Evolutionary conservation across 768 basidiomycete species (phyloP).

Genomic region (Psilocybe azurescens): DNA sequence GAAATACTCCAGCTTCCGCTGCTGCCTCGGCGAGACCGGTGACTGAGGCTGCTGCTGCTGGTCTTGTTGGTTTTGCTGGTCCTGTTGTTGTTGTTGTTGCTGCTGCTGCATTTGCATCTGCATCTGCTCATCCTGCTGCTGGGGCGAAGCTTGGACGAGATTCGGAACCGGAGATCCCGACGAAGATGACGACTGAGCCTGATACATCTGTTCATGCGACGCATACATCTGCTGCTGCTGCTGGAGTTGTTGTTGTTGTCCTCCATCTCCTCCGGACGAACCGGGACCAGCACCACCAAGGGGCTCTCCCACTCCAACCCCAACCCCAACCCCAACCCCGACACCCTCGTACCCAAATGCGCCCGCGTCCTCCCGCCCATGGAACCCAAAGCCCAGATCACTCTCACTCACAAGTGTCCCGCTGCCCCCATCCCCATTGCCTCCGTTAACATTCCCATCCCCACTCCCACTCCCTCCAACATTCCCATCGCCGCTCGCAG

Average conservation of each 20-base stretch:
- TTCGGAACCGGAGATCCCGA: background rate
- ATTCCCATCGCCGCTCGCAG: background rate
- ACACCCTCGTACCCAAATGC: slow-evolving; percentile 9
- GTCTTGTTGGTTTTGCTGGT: slow-evolving; percentile 21
- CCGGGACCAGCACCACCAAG: background rate
- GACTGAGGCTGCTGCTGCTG: slow-evolving; percentile 17
- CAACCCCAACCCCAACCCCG: slow-evolving; percentile 3
- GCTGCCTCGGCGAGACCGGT: slow-evolving; percentile 12
- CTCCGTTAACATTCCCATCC: background rate
- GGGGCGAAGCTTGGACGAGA: background rate
- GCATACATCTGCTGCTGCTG: slow-evolving; percentile 8
- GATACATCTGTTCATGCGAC: slow-evolving; percentile 13
- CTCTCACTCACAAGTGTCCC: slow-evolving; percentile 21
- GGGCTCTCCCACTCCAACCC: background rate
- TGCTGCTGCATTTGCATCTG: slow-evolving; percentile 15
- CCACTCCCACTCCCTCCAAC: background rate
- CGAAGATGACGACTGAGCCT: slow-evolving; percentile 4
- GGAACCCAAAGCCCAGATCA: slow-evolving; percentile 28
- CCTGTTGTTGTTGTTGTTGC: slow-evolving; percentile 16
- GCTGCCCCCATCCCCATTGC: background rate
- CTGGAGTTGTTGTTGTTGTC: slow-evolving; percentile 4
- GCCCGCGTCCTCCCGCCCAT: slow-evolving; percentile 17
- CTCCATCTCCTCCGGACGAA: background rate
- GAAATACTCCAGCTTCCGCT: slow-evolving; percentile 17
- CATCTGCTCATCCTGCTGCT: slow-evolving; percentile 5